A percentile compares a stretch with the other conserved stretches of the same genome.
phyloP scores from a whole-genome alignment of 2,329 filamentous ascomycete genomes.

The Zalaria sp. region DNA sequence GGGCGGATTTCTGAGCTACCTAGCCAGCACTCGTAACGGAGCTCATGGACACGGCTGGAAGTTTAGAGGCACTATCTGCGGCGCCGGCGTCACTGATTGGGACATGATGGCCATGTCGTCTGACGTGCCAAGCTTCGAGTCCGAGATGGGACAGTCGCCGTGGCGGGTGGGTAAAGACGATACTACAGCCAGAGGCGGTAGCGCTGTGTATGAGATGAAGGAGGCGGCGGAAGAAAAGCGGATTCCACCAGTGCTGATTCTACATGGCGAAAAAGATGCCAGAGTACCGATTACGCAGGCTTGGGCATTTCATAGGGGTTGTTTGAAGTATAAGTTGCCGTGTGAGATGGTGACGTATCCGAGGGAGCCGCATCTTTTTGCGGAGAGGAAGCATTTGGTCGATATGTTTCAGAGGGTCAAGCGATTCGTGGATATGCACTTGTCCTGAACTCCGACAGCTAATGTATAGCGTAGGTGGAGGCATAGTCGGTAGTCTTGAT shows the following conservation, averaged over 20 bases:
- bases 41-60: slow-evolving; percentile 19
- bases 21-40: slow-evolving; percentile 23
- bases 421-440: slow-evolving; percentile 9
- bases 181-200: slow-evolving; percentile 9
- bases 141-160: slow-evolving; percentile 12
- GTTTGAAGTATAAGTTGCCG: slow-evolving; percentile 13
- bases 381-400: slow-evolving; percentile 15
- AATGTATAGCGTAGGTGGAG: neutral
- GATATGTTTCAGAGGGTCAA: slow-evolving; percentile 14
- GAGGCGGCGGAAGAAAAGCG: slow-evolving; percentile 10
- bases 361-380: slow-evolving; percentile 17
- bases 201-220: slow-evolving; percentile 17
- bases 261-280: slow-evolving; percentile 20
- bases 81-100: slow-evolving; percentile 23
- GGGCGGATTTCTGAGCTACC: slow-evolving; percentile 25
- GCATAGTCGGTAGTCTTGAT: neutral
- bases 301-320: slow-evolving; percentile 17
- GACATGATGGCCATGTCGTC: slow-evolving; percentile 22
- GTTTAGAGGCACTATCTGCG: slow-evolving; percentile 22
- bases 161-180: slow-evolving; percentile 13
- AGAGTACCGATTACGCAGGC: slow-evolving; percentile 21
- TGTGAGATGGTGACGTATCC: slow-evolving; percentile 23
- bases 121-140: slow-evolving; percentile 14
- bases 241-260: slow-evolving; percentile 20
- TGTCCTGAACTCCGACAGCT: neutral